A percentile compares a stretch with the other conserved stretches of the same genome.
Evolutionary conservation across 192 early-diverging fungal species (phyloP).

Genomic region (Coemansia sp.): DNA sequence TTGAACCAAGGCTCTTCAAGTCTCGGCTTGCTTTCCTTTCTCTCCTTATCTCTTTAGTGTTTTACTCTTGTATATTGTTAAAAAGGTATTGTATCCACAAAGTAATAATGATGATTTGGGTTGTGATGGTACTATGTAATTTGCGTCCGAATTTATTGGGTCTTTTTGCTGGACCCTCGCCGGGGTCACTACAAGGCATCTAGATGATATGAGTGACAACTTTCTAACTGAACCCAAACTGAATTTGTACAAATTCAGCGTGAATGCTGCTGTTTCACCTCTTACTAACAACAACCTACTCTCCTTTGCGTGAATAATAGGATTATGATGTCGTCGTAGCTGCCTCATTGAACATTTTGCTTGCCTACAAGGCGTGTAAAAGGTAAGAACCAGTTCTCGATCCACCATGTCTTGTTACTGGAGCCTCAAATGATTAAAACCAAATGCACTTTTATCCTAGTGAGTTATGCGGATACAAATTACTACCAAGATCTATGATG

Average conservation of each 20-base stretch:
- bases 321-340: not conserved
- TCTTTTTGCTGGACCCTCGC: slow-evolving; percentile 37
- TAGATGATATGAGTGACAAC: slow-evolving; percentile 42
- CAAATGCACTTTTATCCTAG: slow-evolving; percentile 10
- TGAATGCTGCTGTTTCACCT: not conserved
- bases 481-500: slow-evolving; percentile 13
- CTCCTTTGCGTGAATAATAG: not conserved
- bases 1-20: not conserved
- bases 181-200: slow-evolving; percentile 36
- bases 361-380: not conserved
- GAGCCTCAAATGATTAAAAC: slow-evolving; percentile 11
- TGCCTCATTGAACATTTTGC: not conserved
- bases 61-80: not conserved
- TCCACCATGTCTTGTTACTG: not conserved
- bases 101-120: not conserved
- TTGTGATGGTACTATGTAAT: slow-evolving; percentile 57
- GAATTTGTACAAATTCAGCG: not conserved
- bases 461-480: slow-evolving; percentile 10
- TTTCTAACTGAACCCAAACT: slow-evolving; percentile 36
- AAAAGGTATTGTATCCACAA: slow-evolving; percentile 17
- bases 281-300: not conserved
- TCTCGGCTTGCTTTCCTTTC: not conserved
- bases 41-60: not conserved
- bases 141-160: slow-evolving; percentile 53
- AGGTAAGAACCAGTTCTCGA: not conserved